A percentile compares a stretch with the other conserved stretches of the same genome.
Evolutionary conservation across 2,329 filamentous ascomycete genomes (phyloP).

Genomic region (Neofusicoccum cordaticola): DNA sequence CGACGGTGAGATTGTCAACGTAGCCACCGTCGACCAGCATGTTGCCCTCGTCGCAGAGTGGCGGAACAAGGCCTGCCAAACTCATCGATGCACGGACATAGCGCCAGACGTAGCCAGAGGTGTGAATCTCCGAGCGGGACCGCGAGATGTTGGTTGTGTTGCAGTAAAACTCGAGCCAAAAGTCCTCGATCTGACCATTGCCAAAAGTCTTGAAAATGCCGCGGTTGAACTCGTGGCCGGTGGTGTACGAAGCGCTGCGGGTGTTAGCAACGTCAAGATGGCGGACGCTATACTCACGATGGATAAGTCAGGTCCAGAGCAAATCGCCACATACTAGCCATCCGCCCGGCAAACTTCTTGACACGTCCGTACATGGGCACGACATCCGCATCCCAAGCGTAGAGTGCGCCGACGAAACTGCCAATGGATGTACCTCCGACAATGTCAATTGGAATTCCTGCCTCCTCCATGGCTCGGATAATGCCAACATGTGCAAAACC

Average conservation of each 20-base stretch:
- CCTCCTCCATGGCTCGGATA: slow-evolving; percentile 91
- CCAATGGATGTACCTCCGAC: slow-evolving; percentile 96
- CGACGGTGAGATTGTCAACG: slow-evolving; percentile 93
- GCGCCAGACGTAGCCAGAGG: slow-evolving; percentile 93
- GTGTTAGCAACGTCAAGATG: neutral
- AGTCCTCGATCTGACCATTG: slow-evolving; percentile 96
- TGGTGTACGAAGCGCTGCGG: slow-evolving; percentile 78
- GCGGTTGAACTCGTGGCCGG: slow-evolving; percentile 96
- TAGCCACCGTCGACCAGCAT: slow-evolving; percentile 97
- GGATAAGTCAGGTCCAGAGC: slow-evolving; percentile 94
- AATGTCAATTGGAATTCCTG: slow-evolving; percentile 92
- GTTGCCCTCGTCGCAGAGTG: slow-evolving; percentile 92
- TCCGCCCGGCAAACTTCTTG: slow-evolving; percentile 97
- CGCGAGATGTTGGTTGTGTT: slow-evolving; percentile 99
- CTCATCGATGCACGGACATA: slow-evolving; percentile 98
- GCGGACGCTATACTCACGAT: slow-evolving; percentile 48
- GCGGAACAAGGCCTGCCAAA: slow-evolving; percentile 84
- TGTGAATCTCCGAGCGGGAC: slow-evolving; percentile 87
- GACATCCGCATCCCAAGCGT: slow-evolving; percentile 92
- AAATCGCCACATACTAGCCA: slow-evolving; percentile 99
- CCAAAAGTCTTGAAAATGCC: slow-evolving; percentile 99
- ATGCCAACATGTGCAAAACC: slow-evolving; percentile 92
- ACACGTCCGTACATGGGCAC: slow-evolving; percentile 95
- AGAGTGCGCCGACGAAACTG: slow-evolving; percentile 89
- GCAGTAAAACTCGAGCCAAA: slow-evolving; percentile 98